Evolutionary conservation across 2,329 filamentous ascomycete species (phyloP), one percentile per base, ranked within the genome.

Genomic region (Calonectria ilicicola): DNA sequence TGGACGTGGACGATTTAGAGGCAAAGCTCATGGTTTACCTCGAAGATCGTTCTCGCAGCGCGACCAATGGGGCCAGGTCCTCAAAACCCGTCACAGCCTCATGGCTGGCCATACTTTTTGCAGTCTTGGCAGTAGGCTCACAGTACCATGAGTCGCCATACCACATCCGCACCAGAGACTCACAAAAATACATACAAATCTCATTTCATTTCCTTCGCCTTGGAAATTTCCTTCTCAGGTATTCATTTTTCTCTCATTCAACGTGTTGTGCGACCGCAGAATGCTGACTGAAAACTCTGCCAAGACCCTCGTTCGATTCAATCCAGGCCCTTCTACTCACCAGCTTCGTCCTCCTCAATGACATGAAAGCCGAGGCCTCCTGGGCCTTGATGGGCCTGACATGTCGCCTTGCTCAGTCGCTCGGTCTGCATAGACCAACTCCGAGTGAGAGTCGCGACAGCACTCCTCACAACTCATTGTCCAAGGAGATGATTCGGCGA

Each of bases 291-390:
- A 44, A 73, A 8, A 78, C 66, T 35, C 67, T 60, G 1, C 23
- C 90, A 56, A 60, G 89, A 38, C 91, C 91, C 2, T 92, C 91
- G 0, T 87, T 93, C 46, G 91, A 93, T 79, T 92, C 91, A 5
- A 91, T 93, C 29, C 91, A 93, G 79, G 91, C 91, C 1, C 83
- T 93, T 47, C 84, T 93, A 1, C 86, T 93, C 51, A 90, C 90
- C 5, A 88, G 90, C 35, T 92, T 93, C 74, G 91, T 92, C 2
- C 84, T 93, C 2, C 84, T 92, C 29, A 93, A 93, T 75, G 91
- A 93, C 72, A 93, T 93, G 91, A 93, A 93, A 78, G 91, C 91
- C 1, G 91, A 93, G 77, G 91, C 90, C 0, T 92, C 91, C 0
- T 93, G 91, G 91, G 91, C 91, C 0, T 81, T 93, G 66, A 87